Evolutionary conservation across 306 rosid species (phyloP).

Genomic region (Cucumis melo): DNA sequence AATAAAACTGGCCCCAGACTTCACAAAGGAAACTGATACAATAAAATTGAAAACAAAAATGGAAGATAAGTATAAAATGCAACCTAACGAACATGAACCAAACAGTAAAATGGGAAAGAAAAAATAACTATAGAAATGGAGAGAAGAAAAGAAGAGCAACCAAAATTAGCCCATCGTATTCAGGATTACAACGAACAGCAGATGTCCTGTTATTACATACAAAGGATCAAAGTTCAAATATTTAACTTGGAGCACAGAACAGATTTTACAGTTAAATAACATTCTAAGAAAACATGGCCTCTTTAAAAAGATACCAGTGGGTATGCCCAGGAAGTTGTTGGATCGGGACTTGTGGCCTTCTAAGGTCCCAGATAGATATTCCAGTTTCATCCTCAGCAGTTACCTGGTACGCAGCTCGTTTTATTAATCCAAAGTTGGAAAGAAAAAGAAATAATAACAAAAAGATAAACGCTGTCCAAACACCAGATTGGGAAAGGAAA

Average conservation of each 20-base stretch:
- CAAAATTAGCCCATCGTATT: slow-evolving; percentile 72
- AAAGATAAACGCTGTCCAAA: neutral
- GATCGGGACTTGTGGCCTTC: slow-evolving; percentile 61
- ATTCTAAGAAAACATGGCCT: slow-evolving; percentile 6
- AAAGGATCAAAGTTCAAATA: neutral
- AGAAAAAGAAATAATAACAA: too few species aligned
- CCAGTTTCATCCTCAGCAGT: slow-evolving; percentile 89
- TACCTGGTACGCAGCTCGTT: slow-evolving; percentile 30
- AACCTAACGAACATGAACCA: neutral
- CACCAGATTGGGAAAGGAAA: neutral
- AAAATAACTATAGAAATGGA: neutral
- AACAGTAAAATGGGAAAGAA: neutral
- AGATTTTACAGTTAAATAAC: neutral
- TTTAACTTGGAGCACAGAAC: neutral
- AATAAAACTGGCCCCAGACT: neutral
- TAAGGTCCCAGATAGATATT: slow-evolving; percentile 81
- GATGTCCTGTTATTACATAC: slow-evolving; percentile 55
- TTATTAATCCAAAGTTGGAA: neutral
- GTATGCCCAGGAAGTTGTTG: slow-evolving; percentile 91
- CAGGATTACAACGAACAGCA: slow-evolving; percentile 82
- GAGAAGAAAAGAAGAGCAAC: slow-evolving; percentile 38
- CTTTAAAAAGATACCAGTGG: slow-evolving; percentile 54
- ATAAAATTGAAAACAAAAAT: neutral
- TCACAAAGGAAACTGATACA: neutral
- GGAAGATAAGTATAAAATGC: neutral